A percentile compares a stretch with the other conserved stretches of the same genome.
Evolutionary conservation across 495 filamentous ascomycete species (phyloP).

Genomic region (Aspergillus ellipticus): DNA sequence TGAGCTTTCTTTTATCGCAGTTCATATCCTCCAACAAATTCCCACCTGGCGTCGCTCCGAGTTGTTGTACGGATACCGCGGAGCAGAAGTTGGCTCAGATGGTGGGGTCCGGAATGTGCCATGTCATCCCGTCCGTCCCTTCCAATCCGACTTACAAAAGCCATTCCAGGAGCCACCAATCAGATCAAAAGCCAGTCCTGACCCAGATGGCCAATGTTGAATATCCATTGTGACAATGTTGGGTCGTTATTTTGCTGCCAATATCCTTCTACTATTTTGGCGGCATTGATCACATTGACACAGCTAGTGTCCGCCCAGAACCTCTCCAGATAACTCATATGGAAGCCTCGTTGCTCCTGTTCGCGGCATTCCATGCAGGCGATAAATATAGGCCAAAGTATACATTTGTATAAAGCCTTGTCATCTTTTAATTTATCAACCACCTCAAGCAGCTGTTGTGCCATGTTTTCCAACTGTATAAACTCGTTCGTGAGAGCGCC

Average conservation of each 20-base stretch:
- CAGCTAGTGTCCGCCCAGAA: conserved; percentile 39
- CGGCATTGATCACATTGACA: conserved; percentile 35
- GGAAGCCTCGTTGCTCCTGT: conserved; percentile 25
- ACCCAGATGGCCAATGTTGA: conserved; percentile 31
- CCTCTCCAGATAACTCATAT: conserved; percentile 25
- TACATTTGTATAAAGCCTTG: conserved; percentile 49
- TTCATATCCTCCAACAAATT: too few relatives aligned
- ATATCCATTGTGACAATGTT: conserved; percentile 31
- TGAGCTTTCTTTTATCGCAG: too few relatives aligned
- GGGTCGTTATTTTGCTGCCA: conserved; percentile 16
- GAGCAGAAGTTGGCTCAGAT: too few relatives aligned
- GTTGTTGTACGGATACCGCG: too few relatives aligned
- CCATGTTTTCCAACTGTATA: conserved; percentile 28
- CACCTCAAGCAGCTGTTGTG: conserved; percentile 39
- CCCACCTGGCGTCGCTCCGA: too few relatives aligned
- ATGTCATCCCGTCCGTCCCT: too few relatives aligned
- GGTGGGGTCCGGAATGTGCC: too few relatives aligned
- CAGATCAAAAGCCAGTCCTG: conserved; percentile 42
- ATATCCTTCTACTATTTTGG: conserved; percentile 18
- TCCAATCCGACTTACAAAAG: too few relatives aligned
- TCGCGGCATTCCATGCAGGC: conserved; percentile 46
- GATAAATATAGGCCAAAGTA: conserved; percentile 56
- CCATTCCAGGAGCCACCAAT: neutral
- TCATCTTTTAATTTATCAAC: conserved; percentile 44
- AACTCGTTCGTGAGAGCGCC: conserved; percentile 20